phyloP scores from a whole-genome alignment of 2,329 filamentous ascomycete species.

The Colletotrichum shisoi region DNA sequence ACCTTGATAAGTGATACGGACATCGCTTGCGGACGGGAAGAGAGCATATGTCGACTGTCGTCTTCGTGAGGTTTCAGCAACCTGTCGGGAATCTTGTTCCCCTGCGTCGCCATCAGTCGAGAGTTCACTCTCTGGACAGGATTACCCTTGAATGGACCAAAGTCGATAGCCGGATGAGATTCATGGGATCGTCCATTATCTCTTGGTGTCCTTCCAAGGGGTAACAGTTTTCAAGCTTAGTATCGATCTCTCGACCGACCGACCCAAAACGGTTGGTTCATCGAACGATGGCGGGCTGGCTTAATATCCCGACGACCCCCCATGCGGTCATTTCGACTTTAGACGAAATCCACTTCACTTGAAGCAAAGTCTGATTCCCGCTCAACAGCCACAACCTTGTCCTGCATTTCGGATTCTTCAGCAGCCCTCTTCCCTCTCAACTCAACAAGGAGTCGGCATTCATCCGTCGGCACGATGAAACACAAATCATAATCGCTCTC shows the following conservation, averaged over 20 bases:
- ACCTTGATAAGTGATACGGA: not conserved
- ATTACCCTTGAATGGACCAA: not conserved
- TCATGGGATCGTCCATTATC: not conserved
- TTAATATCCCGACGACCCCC: slow-evolving; percentile 14
- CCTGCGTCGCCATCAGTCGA: slow-evolving; percentile 4
- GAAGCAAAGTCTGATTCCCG: not conserved
- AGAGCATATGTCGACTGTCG: not conserved
- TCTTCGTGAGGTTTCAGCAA: not conserved
- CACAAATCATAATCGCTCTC: slow-evolving; percentile 17
- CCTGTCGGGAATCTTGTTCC: not conserved
- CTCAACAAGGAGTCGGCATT: slow-evolving; percentile 13
- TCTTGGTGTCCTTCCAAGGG: not conserved
- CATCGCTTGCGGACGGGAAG: not conserved
- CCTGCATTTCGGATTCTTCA: slow-evolving; percentile 5
- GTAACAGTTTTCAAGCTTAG: slow-evolving; percentile 5
- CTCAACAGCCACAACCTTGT: not conserved
- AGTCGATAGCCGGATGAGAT: not conserved
- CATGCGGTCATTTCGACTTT: slow-evolving; percentile 2
- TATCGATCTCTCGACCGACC: not conserved
- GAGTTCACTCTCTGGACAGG: not conserved
- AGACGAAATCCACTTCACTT: slow-evolving; percentile 6
- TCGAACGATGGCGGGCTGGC: slow-evolving; percentile 3
- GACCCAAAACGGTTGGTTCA: not conserved
- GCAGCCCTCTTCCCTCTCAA: not conserved
- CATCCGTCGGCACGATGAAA: slow-evolving; percentile 24